These are phyloP conservation scores for Gaertneriomyces semiglobifer DNA, from an alignment of 192 early-diverging fungal species.

Conservation along the genomic window DNA sequence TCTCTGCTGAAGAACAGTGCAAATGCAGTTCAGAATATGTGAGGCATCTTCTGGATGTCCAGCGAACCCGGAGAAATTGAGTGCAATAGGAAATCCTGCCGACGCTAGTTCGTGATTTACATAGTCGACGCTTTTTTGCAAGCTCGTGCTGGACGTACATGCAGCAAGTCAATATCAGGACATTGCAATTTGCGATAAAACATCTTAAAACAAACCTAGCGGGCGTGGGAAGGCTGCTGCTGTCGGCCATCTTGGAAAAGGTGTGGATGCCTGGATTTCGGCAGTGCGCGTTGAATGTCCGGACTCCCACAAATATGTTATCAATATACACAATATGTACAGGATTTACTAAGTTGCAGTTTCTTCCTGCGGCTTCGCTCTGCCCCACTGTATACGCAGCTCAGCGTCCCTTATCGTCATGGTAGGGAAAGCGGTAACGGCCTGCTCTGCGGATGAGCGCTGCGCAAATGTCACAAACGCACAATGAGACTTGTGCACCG, in stretches of 20 bases:
- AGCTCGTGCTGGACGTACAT: no score
- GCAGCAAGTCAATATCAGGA: no score
- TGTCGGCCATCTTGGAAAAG: no score
- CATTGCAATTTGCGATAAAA: no score
- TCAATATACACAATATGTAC: no score
- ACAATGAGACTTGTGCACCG: constrained; percentile 74
- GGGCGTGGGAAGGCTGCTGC: no score
- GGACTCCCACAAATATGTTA: no score
- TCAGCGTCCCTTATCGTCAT: constrained; percentile 67
- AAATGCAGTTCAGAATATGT: constrained; percentile 23
- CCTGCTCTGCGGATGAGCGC: constrained; percentile 81
- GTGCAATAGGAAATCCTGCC: constrained; percentile 25
- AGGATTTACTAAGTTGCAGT: no score
- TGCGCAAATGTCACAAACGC: constrained; percentile 89
- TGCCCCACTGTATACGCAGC: constrained; percentile 82
- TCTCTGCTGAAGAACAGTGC: constrained; percentile 29
- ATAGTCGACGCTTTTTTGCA: constrained; percentile 20
- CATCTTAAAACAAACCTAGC: no score
- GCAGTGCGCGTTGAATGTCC: no score
- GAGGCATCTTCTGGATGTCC: constrained; percentile 11
- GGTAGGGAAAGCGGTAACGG: constrained; percentile 64
- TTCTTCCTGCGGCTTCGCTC: constrained; percentile 26
- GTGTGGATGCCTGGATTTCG: no score
- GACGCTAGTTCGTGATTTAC: constrained; percentile 26
- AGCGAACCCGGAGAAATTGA: constrained; percentile 14